Evolutionary conservation across 78 protist species (phyloP).

Genomic region (Cavenderia fasciculata): DNA sequence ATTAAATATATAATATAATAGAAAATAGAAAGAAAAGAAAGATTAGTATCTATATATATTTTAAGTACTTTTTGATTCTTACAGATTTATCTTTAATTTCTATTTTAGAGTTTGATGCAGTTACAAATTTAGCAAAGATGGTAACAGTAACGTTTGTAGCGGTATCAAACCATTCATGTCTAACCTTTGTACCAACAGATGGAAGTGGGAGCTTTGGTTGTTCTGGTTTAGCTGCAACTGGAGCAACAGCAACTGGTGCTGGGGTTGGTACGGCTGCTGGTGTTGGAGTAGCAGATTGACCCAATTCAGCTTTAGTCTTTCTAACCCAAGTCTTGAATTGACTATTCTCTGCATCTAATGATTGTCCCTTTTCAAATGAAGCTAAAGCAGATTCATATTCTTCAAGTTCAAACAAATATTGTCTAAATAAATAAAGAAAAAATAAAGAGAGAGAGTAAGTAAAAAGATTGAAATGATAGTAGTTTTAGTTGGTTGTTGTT

Average conservation of each 20-base stretch:
- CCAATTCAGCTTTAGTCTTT: conserved; percentile 79
- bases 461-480: background rate
- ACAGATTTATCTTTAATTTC: conserved; percentile 28
- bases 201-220: conserved; percentile 66
- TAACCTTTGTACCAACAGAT: conserved; percentile 65
- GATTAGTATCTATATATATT: background rate
- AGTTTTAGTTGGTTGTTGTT: background rate
- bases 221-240: conserved; percentile 44
- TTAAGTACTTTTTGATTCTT: background rate
- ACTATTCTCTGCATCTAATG: conserved; percentile 56
- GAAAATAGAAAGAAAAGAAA: no score
- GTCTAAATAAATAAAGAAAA: conserved; percentile 1
- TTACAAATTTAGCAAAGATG: conserved; percentile 73
- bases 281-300: background rate
- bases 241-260: conserved; percentile 15
- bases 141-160: conserved; percentile 73
- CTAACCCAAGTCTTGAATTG: conserved; percentile 84
- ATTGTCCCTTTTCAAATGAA: conserved; percentile 76
- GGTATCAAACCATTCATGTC: conserved; percentile 89
- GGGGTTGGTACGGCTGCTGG: conserved; percentile 10
- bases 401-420: conserved; percentile 75
- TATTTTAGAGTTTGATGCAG: conserved; percentile 46
- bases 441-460: background rate
- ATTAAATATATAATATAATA: no score
- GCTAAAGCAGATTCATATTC: conserved; percentile 83